Evolutionary conservation across 2,329 filamentous ascomycete genomes (phyloP).

Genomic region (Zarea fungicola): DNA sequence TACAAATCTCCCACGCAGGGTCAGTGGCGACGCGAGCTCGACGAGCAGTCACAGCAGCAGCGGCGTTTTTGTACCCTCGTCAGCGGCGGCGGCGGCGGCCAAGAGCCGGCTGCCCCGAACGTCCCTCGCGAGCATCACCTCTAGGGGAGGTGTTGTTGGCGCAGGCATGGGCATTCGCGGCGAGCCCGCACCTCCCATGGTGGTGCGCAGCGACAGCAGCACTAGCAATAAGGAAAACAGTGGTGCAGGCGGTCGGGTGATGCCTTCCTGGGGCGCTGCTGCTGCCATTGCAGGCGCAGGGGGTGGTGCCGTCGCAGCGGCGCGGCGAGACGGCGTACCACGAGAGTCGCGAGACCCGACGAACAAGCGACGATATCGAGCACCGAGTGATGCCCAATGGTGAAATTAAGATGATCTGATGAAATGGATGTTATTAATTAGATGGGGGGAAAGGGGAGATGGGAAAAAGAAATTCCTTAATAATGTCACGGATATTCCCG

Average conservation of each 20-base stretch:
- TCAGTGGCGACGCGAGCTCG: constrained; percentile 35
- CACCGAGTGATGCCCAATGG: constrained; percentile 9
- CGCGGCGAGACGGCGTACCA: not conserved
- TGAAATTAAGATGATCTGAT: too few species aligned
- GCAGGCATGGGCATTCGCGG: constrained; percentile 16
- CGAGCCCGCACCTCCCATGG: constrained; percentile 24
- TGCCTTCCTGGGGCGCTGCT: constrained; percentile 10
- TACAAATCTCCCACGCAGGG: constrained; percentile 37
- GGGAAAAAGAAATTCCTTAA: not conserved
- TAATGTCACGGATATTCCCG: too few species aligned
- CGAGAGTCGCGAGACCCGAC: not conserved
- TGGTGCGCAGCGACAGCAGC: constrained; percentile 34
- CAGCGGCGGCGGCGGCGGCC: constrained; percentile 11
- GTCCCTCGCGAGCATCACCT: constrained; percentile 25
- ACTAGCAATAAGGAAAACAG: constrained; percentile 36
- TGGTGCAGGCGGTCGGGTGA: constrained; percentile 13
- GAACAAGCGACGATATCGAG: constrained; percentile 5
- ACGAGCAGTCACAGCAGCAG: constrained; percentile 17
- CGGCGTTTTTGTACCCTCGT: constrained; percentile 1
- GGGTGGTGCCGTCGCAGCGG: not conserved
- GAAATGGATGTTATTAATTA: too few species aligned
- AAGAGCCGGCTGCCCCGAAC: constrained; percentile 38
- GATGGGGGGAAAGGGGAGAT: too few species aligned
- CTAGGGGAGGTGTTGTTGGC: constrained; percentile 18
- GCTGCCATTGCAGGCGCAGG: constrained; percentile 16